Conservation (phyloP, 1,139 yeast species). For the Candida sanyaensis region DNA sequence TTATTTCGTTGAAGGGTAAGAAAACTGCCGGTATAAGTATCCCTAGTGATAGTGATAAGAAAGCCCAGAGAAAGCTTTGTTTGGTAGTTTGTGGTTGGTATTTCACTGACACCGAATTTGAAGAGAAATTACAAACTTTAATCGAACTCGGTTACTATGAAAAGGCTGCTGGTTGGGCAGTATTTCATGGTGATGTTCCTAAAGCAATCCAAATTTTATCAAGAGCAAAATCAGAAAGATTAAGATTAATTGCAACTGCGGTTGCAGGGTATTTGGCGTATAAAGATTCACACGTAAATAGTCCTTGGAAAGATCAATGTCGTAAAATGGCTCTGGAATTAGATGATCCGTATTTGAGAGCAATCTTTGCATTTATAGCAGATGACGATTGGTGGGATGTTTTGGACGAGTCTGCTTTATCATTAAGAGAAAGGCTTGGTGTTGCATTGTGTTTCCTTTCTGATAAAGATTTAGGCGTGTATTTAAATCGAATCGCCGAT, state of each 20-base stretch:
- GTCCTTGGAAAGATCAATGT: constrained; percentile 94
- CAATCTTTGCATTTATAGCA: constrained; percentile 90
- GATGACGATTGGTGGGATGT: constrained; percentile 98
- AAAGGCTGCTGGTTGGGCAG: constrained; percentile 98
- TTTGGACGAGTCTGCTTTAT: constrained; percentile 83
- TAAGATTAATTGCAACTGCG: constrained; percentile 86
- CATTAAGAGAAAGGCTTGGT: constrained; percentile 84
- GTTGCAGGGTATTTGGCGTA: constrained; percentile 91
- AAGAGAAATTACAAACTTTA: constrained; percentile 61
- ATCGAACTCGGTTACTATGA: constrained; percentile 65
- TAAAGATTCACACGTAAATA: constrained; percentile 59
- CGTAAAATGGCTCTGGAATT: constrained; percentile 83
- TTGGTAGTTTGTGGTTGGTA: constrained; percentile 92
- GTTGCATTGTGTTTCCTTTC: constrained; percentile 85
- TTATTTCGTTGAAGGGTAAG: constrained; percentile 44
- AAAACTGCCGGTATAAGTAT: constrained; percentile 49
- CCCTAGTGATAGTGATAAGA: constrained; percentile 51
- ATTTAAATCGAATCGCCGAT: constrained; percentile 69
- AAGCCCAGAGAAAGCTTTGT: constrained; percentile 72
- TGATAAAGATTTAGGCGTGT: constrained; percentile 71
- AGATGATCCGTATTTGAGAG: constrained; percentile 86
- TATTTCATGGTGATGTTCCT: constrained; percentile 85
- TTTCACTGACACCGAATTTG: constrained; percentile 74
- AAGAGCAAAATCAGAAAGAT: constrained; percentile 58
- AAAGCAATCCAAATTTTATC: constrained; percentile 76